These are phyloP conservation scores for Penicillium lividum DNA, from an alignment of 495 filamentous ascomycete genomes.

Conservation along the genomic window DNA sequence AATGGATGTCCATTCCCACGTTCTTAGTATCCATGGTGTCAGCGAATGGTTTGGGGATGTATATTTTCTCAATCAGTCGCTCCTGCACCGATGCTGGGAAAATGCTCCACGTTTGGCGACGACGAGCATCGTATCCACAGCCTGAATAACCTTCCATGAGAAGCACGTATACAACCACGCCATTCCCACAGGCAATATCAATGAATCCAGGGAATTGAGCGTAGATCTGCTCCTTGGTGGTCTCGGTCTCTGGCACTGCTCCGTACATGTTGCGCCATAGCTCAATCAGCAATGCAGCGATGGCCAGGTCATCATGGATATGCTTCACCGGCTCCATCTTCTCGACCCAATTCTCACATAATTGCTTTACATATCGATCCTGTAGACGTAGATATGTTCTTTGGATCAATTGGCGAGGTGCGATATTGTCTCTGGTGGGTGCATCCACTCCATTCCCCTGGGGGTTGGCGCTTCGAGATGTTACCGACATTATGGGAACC, in stretches of 20 bases:
- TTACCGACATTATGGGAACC: background rate
- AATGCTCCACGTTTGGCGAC: constrained; percentile 77
- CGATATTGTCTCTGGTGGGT: constrained; percentile 68
- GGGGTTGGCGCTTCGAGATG: background rate
- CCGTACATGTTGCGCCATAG: constrained; percentile 87
- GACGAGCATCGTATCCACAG: constrained; percentile 87
- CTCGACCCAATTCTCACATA: constrained; percentile 78
- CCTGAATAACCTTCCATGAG: constrained; percentile 79
- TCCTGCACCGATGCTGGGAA: constrained; percentile 59
- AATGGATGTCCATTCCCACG: constrained; percentile 50
- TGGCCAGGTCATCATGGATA: constrained; percentile 91
- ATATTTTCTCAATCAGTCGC: constrained; percentile 67
- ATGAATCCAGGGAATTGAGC: constrained; percentile 80
- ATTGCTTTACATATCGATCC: constrained; percentile 63
- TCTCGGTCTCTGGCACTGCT: constrained; percentile 24
- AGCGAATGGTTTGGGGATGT: constrained; percentile 65
- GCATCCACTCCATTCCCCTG: background rate
- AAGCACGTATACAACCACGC: constrained; percentile 85
- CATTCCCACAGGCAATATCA: constrained; percentile 95
- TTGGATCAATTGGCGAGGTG: constrained; percentile 73
- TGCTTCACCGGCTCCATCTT: constrained; percentile 86
- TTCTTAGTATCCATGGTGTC: constrained; percentile 22
- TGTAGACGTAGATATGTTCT: constrained; percentile 84
- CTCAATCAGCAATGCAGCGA: constrained; percentile 91
- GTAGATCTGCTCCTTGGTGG: background rate